phyloP scores from a whole-genome alignment of 2,329 filamentous ascomycete species.

The Nigrospora sphaerica region DNA sequence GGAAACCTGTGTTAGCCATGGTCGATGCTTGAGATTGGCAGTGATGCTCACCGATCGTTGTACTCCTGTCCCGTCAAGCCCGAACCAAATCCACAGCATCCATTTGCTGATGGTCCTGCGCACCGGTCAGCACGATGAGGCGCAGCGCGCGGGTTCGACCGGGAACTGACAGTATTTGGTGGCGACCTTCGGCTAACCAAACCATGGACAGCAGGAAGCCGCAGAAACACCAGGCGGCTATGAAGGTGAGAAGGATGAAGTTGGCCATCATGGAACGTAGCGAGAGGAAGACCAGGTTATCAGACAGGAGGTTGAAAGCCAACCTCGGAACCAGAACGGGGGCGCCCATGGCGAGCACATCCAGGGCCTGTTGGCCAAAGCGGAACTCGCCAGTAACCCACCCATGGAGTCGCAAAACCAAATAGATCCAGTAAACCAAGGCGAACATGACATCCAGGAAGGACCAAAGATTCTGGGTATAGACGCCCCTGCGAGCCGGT shows the following conservation, averaged over 20 bases:
- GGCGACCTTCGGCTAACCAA: constrained; percentile 64
- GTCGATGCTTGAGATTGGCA: neutral
- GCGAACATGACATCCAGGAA: constrained; percentile 77
- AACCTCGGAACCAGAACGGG: constrained; percentile 71
- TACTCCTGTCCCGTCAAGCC: constrained; percentile 66
- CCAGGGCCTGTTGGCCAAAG: constrained; percentile 60
- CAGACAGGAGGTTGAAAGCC: constrained; percentile 75
- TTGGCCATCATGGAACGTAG: constrained; percentile 80
- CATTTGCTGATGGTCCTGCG: constrained; percentile 68
- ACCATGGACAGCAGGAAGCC: constrained; percentile 74
- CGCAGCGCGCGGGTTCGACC: neutral
- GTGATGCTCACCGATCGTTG: constrained; percentile 39
- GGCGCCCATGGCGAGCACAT: constrained; percentile 72
- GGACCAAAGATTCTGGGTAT: constrained; percentile 83
- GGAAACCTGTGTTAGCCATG: constrained; percentile 6
- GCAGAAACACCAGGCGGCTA: constrained; percentile 77
- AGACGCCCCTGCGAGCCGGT: constrained; percentile 54
- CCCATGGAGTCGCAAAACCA: constrained; percentile 60
- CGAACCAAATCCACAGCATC: constrained; percentile 94
- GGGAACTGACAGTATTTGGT: constrained; percentile 46
- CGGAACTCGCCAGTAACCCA: constrained; percentile 40
- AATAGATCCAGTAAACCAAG: constrained; percentile 62
- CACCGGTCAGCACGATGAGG: constrained; percentile 8
- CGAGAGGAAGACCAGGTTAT: constrained; percentile 78
- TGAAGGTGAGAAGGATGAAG: constrained; percentile 68